Evolutionary conservation across 2,329 filamentous ascomycete species (phyloP).

Genomic region (Xylariaceae sp.): DNA sequence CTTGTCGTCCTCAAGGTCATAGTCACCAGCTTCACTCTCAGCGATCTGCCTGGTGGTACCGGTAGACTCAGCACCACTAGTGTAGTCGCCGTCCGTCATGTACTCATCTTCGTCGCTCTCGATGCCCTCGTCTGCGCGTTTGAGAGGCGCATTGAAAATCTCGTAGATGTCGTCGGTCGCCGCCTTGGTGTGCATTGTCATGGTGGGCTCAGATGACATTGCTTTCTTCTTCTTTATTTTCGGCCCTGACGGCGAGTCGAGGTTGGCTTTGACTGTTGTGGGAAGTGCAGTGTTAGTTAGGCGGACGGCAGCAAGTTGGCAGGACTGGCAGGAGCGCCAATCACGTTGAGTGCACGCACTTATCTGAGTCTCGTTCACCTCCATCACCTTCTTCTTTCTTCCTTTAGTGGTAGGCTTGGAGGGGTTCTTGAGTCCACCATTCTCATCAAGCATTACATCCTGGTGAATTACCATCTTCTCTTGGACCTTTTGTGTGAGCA

Average conservation of each 20-base stretch:
- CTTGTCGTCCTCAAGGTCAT: constrained; percentile 54
- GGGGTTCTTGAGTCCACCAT: constrained; percentile 50
- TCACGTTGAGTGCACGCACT: constrained; percentile 47
- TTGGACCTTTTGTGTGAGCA: constrained; percentile 28
- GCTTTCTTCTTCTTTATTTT: constrained; percentile 76
- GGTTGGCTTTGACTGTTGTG: constrained; percentile 77
- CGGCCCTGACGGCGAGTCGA: constrained; percentile 82
- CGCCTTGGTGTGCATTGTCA: constrained; percentile 94
- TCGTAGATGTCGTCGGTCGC: constrained; percentile 97
- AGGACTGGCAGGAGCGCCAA: not conserved
- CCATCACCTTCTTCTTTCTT: constrained; percentile 76
- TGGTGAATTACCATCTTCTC: constrained; percentile 44
- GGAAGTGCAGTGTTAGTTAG: constrained; percentile 6
- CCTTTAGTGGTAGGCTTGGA: constrained; percentile 44
- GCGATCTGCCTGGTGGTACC: constrained; percentile 68
- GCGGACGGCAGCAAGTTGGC: constrained; percentile 2
- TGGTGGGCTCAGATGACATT: constrained; percentile 74
- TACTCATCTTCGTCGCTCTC: constrained; percentile 60
- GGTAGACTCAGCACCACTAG: constrained; percentile 81
- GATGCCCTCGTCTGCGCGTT: constrained; percentile 37
- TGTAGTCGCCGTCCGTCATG: constrained; percentile 73
- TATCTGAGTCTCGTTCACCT: constrained; percentile 89
- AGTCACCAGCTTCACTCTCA: constrained; percentile 39
- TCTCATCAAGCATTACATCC: constrained; percentile 56
- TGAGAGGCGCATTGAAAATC: constrained; percentile 86